These are phyloP conservation scores for Cercospora sp. DNA, from an alignment of 2,329 filamentous ascomycete genomes.

Conservation along the genomic window DNA sequence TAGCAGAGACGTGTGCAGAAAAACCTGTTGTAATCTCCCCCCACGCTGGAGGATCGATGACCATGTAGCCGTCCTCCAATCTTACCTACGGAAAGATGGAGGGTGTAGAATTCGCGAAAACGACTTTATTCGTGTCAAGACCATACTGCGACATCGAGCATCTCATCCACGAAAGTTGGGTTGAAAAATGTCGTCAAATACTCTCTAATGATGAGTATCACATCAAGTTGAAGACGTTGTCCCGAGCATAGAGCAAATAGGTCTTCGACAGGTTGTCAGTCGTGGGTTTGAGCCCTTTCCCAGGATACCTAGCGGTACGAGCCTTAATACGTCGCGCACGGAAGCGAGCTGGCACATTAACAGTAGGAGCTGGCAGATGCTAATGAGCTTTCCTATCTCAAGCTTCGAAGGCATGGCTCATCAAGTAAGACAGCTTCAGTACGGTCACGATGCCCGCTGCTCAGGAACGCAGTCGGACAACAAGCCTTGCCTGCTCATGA, in stretches of 20 bases:
- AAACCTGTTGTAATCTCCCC: no score
- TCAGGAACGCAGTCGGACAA: neutral
- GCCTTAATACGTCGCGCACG: neutral
- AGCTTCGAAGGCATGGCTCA: neutral
- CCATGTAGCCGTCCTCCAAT: neutral
- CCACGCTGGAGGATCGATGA: no score
- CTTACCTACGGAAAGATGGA: neutral
- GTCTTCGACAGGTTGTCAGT: neutral
- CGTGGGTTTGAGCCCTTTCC: neutral
- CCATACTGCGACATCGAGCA: neutral
- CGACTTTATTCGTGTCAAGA: neutral
- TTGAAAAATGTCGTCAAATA: neutral
- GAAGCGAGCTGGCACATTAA: neutral
- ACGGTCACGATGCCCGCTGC: neutral
- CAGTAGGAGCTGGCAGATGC: neutral
- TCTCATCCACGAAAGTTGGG: neutral
- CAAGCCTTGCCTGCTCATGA: neutral
- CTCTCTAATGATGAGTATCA: neutral
- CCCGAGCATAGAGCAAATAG: neutral
- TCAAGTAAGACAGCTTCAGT: neutral
- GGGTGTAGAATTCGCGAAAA: neutral
- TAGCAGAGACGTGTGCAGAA: no score
- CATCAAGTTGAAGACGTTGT: fast-evolving
- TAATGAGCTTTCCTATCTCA: neutral
- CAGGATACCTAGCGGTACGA: neutral